Conservation (phyloP, 2,329 filamentous ascomycete genomes). For the Exserohilum rostratum region DNA sequence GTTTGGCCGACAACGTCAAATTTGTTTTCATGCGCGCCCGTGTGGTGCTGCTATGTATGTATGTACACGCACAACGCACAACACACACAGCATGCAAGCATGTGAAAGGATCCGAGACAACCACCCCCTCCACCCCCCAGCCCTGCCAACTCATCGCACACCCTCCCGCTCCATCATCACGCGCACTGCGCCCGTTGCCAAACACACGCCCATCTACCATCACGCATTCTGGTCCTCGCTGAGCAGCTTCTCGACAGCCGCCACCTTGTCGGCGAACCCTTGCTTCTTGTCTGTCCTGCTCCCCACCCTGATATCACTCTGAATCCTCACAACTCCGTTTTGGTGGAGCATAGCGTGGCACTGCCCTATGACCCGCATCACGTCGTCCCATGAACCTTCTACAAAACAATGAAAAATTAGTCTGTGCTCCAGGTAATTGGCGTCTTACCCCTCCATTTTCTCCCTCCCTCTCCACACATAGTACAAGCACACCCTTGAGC, state of each 20-base stretch:
- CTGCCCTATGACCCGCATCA: conserved; percentile 65
- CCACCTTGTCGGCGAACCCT: conserved; percentile 79
- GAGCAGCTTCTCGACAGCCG: conserved; percentile 62
- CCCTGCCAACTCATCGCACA: conserved; percentile 9
- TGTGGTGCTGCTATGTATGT: neutral
- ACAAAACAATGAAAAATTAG: conserved; percentile 10
- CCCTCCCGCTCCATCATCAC: conserved; percentile 1
- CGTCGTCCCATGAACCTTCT: conserved; percentile 92
- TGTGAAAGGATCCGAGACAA: neutral
- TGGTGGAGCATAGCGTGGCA: conserved; percentile 49
- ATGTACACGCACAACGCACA: neutral
- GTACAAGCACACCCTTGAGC: neutral
- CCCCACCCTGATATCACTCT: conserved; percentile 86
- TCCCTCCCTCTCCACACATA: no score
- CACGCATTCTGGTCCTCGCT: conserved; percentile 34
- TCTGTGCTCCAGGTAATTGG: neutral
- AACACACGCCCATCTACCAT: neutral
- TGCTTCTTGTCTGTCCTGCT: conserved; percentile 87
- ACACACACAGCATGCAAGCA: neutral
- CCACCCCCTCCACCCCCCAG: no score
- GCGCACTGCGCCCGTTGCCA: conserved; percentile 4
- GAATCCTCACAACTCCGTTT: conserved; percentile 65
- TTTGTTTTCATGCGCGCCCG: conserved; percentile 12
- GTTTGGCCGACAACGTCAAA: conserved; percentile 4
- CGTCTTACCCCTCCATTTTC: conserved; percentile 1